These are phyloP conservation scores for Aspergillus coremiiformis DNA, from an alignment of 495 filamentous ascomycete species.

Conservation along the genomic window DNA sequence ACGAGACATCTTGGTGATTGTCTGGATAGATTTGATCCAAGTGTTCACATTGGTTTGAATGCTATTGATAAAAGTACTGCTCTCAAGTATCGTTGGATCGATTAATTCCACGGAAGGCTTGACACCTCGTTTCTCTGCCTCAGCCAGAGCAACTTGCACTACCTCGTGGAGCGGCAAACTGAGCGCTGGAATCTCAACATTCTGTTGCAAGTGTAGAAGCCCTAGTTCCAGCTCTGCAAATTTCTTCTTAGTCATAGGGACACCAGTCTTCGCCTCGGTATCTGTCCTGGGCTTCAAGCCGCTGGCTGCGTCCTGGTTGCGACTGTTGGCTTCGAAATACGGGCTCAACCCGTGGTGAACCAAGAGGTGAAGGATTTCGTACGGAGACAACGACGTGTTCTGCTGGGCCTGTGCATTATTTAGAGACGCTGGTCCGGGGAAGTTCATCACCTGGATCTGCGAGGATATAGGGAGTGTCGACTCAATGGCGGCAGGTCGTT, in stretches of 20 bases:
- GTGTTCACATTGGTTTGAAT: slow-evolving; percentile 87
- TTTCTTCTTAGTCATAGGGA: slow-evolving; percentile 94
- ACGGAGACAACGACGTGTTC: slow-evolving; percentile 69
- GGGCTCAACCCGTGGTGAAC: slow-evolving; percentile 83
- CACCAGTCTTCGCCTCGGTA: slow-evolving; percentile 82
- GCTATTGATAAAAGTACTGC: slow-evolving; percentile 87
- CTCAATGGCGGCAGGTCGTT: slow-evolving; percentile 81
- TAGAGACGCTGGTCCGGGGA: slow-evolving; percentile 68
- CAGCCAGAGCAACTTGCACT: slow-evolving; percentile 74
- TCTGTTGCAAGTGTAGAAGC: slow-evolving; percentile 86
- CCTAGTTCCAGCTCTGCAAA: slow-evolving; percentile 88
- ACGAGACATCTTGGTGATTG: slow-evolving; percentile 88
- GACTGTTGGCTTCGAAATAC: slow-evolving; percentile 92
- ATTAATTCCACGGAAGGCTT: slow-evolving; percentile 72
- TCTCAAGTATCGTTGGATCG: slow-evolving; percentile 60
- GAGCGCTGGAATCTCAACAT: slow-evolving; percentile 92
- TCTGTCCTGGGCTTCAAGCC: slow-evolving; percentile 64
- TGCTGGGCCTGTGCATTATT: slow-evolving; percentile 58
- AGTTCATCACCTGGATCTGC: slow-evolving; percentile 86
- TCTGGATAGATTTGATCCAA: slow-evolving; percentile 97
- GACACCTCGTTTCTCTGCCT: slow-evolving; percentile 54
- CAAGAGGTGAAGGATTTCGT: slow-evolving; percentile 79
- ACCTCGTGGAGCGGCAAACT: slow-evolving; percentile 78
- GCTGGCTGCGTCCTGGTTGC: slow-evolving; percentile 62
- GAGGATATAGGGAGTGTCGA: slow-evolving; percentile 65